Base-by-base conservation (phyloP, 441 rosid species). In the Breynia disticha region DNA sequence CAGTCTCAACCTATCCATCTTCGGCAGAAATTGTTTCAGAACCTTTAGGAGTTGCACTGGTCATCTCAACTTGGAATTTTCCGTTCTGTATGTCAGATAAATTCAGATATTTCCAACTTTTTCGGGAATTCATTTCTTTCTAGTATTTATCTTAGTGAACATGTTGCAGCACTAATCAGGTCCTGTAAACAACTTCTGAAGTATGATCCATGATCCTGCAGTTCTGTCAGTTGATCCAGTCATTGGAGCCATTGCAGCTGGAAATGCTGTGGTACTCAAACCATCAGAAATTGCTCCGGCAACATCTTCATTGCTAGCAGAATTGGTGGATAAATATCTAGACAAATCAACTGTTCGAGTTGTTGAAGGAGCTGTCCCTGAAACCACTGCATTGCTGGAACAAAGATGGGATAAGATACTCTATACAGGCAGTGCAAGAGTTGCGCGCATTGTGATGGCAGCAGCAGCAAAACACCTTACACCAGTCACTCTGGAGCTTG, bases 11-110 rank as follows among this genome's bases (percentile, higher is more conserved):
- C 18, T 87, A 72, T 72, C 97, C 96, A 12, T 80, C 95, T 1
- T 79, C 93, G 7, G 96, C 97, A 3, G 85, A 84, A 71, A 84
- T 87, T 22, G 73, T 83, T 6, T 66, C 93, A 0, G 97, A 90
- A 67, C 96, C 97, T 20, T 72, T 87, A 9, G 97, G 97, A 28
- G 81, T 80, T 56, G 93, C 83, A 17, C 52, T 87, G 72, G 70
- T 90, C 59, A 81, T 90, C 59, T 84, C 97, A 11, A 67, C 97
- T 11, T 87, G 97, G 96, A 90, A 87, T 54, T 87, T 67, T 59
- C 96, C 95, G 0, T 79, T 87, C 22, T 18, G 95, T 84, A 79
- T 44, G 87, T 68, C 22, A 16, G 18, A 49, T 37, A 16, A 22
- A 17, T 28, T 28, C 35, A 41, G 1, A 41, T 41, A 41, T 41